A percentile compares a stretch with the other conserved stretches of the same genome.
These are phyloP conservation scores for Salix udensis DNA, from an alignment of 345 rosid species.

Conservation along the genomic window DNA sequence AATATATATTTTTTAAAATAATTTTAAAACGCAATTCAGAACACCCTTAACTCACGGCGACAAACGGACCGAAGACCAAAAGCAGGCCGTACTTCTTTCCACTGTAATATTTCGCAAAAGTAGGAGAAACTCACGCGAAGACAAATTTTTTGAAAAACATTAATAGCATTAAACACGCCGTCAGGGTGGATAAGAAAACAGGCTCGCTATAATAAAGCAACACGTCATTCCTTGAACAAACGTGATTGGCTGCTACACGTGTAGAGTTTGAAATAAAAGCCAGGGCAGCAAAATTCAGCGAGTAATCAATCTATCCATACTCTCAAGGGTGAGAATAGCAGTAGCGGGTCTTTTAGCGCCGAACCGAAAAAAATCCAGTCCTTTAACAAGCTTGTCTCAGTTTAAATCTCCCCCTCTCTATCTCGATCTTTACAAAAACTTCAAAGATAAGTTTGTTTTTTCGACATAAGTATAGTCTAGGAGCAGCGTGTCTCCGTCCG, in stretches of 20 bases:
- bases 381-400: neutral
- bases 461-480: neutral
- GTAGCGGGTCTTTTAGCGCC: neutral
- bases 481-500: neutral
- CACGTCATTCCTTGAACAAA: neutral
- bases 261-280: neutral
- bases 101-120: neutral
- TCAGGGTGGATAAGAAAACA: neutral
- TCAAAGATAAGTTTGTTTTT: neutral
- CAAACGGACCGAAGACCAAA: too few relatives aligned
- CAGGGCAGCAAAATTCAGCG: neutral
- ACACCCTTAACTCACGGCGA: too few relatives aligned
- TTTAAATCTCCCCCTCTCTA: constrained; percentile 9
- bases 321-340: constrained; percentile 6
- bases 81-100: neutral
- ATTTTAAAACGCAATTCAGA: too few relatives aligned
- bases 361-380: neutral
- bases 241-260: constrained; percentile 36
- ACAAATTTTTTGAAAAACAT: neutral
- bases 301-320: neutral
- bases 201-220: neutral
- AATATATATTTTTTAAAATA: too few relatives aligned
- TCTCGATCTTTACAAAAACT: constrained; percentile 7
- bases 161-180: neutral
- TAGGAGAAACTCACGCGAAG: neutral